These are phyloP conservation scores for Nicotiana noctiflora DNA, from an alignment of 257 asterid species.

Conservation along the genomic window DNA sequence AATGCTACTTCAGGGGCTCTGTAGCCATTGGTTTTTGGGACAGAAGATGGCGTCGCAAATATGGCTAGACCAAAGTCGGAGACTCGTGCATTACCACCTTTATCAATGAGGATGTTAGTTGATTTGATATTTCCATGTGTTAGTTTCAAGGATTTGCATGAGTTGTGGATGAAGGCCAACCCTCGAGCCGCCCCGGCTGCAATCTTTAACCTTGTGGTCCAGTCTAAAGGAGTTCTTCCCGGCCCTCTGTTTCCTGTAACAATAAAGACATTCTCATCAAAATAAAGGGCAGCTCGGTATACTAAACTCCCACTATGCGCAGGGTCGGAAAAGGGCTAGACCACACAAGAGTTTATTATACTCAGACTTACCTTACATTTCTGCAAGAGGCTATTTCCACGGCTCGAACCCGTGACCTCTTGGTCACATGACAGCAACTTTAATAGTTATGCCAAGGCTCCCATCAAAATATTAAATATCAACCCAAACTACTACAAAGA, in stretches of 20 bases:
- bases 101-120: slow-evolving; percentile 74
- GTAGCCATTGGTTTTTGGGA: slow-evolving; percentile 65
- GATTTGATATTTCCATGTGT: slow-evolving; percentile 91
- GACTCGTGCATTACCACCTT: slow-evolving; percentile 45
- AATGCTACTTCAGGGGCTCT: slow-evolving; percentile 65
- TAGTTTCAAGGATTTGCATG: slow-evolving; percentile 59
- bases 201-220: slow-evolving; percentile 73
- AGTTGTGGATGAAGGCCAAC: slow-evolving; percentile 56
- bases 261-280: neutral
- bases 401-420: too few species aligned
- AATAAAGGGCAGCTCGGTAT: too few species aligned
- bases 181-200: slow-evolving; percentile 89
- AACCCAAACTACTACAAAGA: neutral
- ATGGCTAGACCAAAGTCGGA: slow-evolving; percentile 78
- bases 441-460: too few species aligned
- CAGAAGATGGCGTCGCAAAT: slow-evolving; percentile 42
- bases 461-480: neutral
- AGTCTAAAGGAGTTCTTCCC: slow-evolving; percentile 90
- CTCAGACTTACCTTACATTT: too few species aligned
- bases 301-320: too few species aligned
- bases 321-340: too few species aligned
- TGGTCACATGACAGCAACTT: too few species aligned
- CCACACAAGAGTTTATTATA: too few species aligned
- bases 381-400: too few species aligned
- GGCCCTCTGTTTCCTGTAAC: slow-evolving; percentile 86